Percentiles rank a stretch among this genome's conserved stretches.
Conservation (phyloP, 2,329 filamentous ascomycete species). For the Colletotrichum sp. region DNA sequence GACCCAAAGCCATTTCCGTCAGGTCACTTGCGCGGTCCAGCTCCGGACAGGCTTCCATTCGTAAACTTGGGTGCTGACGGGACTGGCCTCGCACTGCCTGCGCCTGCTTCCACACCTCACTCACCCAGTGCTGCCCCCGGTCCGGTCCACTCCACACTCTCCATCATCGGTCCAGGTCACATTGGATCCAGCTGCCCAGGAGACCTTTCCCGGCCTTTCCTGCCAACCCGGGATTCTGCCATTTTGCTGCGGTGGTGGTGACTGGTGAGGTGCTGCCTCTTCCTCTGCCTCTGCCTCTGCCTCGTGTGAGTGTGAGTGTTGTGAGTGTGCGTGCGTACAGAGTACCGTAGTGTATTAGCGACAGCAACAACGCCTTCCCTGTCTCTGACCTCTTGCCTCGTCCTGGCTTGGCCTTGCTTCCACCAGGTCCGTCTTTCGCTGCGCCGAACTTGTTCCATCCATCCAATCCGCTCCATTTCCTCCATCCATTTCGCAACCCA, state of each 20-base stretch:
- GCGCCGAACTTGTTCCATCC: conserved; percentile 1
- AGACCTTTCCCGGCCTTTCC: neutral
- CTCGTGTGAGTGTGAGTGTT: neutral
- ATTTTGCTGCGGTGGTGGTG: neutral
- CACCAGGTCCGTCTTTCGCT: neutral
- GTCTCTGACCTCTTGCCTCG: neutral
- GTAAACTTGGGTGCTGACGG: neutral
- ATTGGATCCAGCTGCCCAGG: neutral
- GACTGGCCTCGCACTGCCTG: neutral
- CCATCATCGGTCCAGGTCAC: neutral
- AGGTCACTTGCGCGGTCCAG: neutral
- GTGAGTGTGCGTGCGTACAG: neutral
- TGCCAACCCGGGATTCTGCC: neutral
- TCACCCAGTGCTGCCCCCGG: neutral
- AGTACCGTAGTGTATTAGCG: neutral
- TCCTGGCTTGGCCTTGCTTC: neutral
- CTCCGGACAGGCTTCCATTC: neutral
- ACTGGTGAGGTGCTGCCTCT: neutral
- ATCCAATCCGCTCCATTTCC: conserved; percentile 9
- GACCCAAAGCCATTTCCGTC: neutral
- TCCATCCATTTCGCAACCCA: conserved; percentile 5
- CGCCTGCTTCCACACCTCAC: neutral
- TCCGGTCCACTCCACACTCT: conserved; percentile 13
- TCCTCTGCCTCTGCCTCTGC: neutral
- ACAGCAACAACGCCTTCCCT: conserved; percentile 1